Conservation (phyloP, 1,284 basidiomycete genomes). For the Fomitopsis schrenkii region DNA sequence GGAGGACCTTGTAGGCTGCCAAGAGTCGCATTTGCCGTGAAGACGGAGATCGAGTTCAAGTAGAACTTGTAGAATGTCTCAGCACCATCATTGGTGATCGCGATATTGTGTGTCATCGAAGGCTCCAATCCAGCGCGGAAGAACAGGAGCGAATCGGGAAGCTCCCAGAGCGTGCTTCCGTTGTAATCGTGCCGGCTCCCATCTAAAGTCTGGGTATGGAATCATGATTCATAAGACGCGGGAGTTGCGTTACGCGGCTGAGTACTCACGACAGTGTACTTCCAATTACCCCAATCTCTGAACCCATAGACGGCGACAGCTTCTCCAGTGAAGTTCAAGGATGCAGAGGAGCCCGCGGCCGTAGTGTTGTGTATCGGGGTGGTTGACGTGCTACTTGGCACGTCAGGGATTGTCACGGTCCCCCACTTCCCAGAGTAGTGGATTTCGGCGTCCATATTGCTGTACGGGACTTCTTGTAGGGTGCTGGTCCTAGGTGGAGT, state of each 20-base stretch:
- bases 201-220: slow-evolving; percentile 17
- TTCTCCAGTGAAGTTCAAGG: slow-evolving; percentile 24
- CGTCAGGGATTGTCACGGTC: slow-evolving; percentile 9
- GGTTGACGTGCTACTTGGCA: slow-evolving; percentile 26
- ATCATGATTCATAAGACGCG: neutral
- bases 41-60: slow-evolving; percentile 18
- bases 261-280: slow-evolving; percentile 25
- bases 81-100: slow-evolving; percentile 14
- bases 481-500: neutral
- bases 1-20: neutral
- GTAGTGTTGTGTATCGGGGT: slow-evolving; percentile 25
- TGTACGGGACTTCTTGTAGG: slow-evolving; percentile 9
- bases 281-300: slow-evolving; percentile 20
- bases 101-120: slow-evolving; percentile 22
- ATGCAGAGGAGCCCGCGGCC: slow-evolving; percentile 19
- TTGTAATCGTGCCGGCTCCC: slow-evolving; percentile 23
- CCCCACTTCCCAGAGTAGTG: slow-evolving; percentile 26
- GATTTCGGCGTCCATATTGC: slow-evolving; percentile 24
- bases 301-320: slow-evolving; percentile 27
- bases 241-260: neutral
- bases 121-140: slow-evolving; percentile 31
- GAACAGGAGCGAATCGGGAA: slow-evolving; percentile 30
- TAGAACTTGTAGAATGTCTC: slow-evolving; percentile 8
- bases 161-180: slow-evolving; percentile 28
- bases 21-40: slow-evolving; percentile 3